Base-by-base conservation (phyloP, 2,329 filamentous ascomycete species). In the Aspergillus oerlinghausenensis region DNA sequence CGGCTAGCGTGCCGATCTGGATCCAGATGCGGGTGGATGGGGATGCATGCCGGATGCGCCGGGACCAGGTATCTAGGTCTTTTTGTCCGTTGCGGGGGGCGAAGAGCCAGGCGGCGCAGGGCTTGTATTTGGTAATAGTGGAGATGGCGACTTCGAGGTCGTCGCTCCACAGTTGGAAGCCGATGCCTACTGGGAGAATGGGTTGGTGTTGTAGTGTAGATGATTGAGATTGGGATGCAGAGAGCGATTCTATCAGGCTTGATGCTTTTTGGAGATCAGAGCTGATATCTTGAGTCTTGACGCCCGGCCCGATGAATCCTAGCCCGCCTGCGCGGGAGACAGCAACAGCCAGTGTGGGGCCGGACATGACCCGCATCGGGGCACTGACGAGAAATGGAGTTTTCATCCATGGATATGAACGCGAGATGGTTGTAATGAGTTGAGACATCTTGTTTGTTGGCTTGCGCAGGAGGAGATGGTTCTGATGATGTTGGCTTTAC, bases 361-460 rank as follows among this genome's bases (percentile, higher is more conserved):
- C 80, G 60, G 80, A 76, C 61, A 90, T 84, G 23, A 87, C 78
- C 51, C 87, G 83, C 88, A 92, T 91, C 0, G 88, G 89, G 2
- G 86, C 88, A 54, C 80, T 76, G 54, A 83, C 77, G 23, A 91
- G 79, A 19, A 90, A 73, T 1, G 86, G 86, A 2, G 70, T 65
- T n/a, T 77, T 69, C 4, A 78, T 80, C 85, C 86, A 88, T 62
- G 85, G 83, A 64, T 86, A 87, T 7, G 32, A 17, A 17, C 32
- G 32, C 5, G 32, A 17, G 14, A 38, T 38, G 32, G 14, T 38
- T 0, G 14, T 38, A 5, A 38, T 6, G 6, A 38, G 32, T 2
- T 17, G 14, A 14, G 32, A 38, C 32, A 38, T 38, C 5, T 38
- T 38, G 14, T 3, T 17, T 0, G 14, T 7, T 1, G 32, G 3